A percentile compares a stretch with the other conserved stretches of the same genome.
Conservation (phyloP, 768 basidiomycete genomes). For the Pleurotus tuoliensis region DNA sequence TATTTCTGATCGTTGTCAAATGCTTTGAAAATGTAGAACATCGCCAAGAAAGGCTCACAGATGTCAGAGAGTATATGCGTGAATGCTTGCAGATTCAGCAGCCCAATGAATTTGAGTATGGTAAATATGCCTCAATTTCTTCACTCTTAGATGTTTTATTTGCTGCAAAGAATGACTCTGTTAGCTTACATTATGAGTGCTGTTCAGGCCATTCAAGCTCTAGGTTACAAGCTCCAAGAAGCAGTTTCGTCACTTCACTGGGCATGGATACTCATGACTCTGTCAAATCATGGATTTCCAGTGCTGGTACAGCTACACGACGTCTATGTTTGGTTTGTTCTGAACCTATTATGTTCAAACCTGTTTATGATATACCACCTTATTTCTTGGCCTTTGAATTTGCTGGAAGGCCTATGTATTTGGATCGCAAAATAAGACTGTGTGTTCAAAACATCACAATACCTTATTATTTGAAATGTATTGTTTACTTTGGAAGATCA, state of each 20-base stretch:
- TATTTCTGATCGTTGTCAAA: background rate
- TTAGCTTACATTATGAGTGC: background rate
- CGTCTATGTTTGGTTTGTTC: background rate
- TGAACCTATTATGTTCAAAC: background rate
- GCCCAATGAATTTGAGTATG: background rate
- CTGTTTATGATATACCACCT: background rate
- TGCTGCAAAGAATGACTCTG: background rate
- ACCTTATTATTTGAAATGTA: no score
- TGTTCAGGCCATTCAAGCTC: no score
- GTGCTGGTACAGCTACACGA: no score
- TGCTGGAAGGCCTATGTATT: no score
- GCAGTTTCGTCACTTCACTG: no score
- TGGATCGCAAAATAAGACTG: no score
- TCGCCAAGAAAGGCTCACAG: background rate
- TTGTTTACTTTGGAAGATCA: no score
- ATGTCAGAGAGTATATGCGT: background rate
- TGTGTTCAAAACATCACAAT: no score
- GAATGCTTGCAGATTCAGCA: background rate
- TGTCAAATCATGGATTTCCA: no score
- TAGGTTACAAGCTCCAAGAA: no score
- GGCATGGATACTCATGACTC: no score
- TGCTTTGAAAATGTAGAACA: background rate
- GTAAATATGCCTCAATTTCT: background rate
- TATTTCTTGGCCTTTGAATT: no score
- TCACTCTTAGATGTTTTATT: background rate